Conservation (phyloP, 2,329 filamentous ascomycete genomes). For the Paraphaeosphaeria minitans region DNA sequence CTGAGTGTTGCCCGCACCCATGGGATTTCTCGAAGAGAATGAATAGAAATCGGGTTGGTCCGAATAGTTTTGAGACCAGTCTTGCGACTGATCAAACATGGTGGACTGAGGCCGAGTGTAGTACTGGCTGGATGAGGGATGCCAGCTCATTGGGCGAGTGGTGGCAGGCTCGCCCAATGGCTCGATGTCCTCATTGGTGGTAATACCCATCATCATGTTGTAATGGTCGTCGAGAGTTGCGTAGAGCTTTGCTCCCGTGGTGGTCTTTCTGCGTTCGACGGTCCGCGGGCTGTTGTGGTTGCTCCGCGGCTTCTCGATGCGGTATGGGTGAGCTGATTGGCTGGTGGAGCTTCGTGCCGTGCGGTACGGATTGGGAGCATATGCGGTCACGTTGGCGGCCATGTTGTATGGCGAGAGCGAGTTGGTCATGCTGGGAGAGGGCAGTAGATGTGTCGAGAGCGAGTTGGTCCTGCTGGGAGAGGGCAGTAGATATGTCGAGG, state of each 20-base stretch:
- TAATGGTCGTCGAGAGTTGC: constrained; percentile 49
- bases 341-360: constrained; percentile 40
- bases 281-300: constrained; percentile 45
- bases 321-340: constrained; percentile 38
- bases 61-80: constrained; percentile 32
- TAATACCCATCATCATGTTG: constrained; percentile 49
- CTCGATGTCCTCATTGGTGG: constrained; percentile 33
- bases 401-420: constrained; percentile 23
- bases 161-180: constrained; percentile 27
- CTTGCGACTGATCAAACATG: constrained; percentile 33
- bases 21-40: constrained; percentile 42
- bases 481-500: constrained; percentile 15
- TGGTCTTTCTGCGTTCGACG: constrained; percentile 47
- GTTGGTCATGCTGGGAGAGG: constrained; percentile 23
- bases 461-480: constrained; percentile 9
- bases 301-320: constrained; percentile 48
- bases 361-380: constrained; percentile 36
- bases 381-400: constrained; percentile 30
- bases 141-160: constrained; percentile 73
- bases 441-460: constrained; percentile 15
- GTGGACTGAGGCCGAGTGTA: constrained; percentile 29
- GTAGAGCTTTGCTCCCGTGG: constrained; percentile 44
- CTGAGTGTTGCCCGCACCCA: constrained; percentile 26
- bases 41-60: constrained; percentile 44
- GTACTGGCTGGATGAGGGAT: constrained; percentile 64